A percentile compares a stretch with the other conserved stretches of the same genome.
Conservation (phyloP, 2,329 filamentous ascomycete species). For the Cucurbitaria berberidis region DNA sequence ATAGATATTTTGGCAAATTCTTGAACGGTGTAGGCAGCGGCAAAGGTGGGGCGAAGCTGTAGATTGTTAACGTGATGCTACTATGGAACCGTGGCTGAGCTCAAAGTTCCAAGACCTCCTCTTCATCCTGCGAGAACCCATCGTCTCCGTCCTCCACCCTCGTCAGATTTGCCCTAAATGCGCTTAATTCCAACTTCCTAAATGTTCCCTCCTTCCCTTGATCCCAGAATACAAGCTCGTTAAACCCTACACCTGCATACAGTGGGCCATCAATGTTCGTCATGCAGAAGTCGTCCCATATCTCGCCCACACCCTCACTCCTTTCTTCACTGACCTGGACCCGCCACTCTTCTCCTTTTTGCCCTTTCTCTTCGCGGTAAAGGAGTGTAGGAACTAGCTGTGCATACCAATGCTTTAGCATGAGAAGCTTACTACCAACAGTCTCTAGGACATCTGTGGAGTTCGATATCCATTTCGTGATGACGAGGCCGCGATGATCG, state of each 20-base stretch:
- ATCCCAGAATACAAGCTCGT: slow-evolving; percentile 48
- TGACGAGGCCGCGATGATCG: slow-evolving; percentile 37
- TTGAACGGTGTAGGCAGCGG: slow-evolving; percentile 1
- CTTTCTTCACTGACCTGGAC: slow-evolving; percentile 25
- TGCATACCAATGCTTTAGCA: slow-evolving; percentile 18
- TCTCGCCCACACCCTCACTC: slow-evolving; percentile 4
- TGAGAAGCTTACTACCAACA: background rate
- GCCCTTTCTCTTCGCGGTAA: slow-evolving; percentile 30
- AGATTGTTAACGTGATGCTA: background rate
- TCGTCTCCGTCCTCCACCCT: slow-evolving; percentile 1
- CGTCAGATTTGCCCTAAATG: slow-evolving; percentile 39
- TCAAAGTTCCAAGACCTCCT: slow-evolving; percentile 16
- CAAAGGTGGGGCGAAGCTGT: background rate
- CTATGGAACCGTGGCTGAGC: background rate
- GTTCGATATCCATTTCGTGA: slow-evolving; percentile 40
- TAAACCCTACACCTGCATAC: slow-evolving; percentile 44
- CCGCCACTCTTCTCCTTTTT: slow-evolving; percentile 47
- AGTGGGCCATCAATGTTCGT: slow-evolving; percentile 38
- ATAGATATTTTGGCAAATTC: slow-evolving; percentile 31
- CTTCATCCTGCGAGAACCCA: background rate
- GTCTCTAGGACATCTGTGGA: slow-evolving; percentile 30
- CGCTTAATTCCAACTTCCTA: slow-evolving; percentile 40
- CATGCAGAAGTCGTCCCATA: slow-evolving; percentile 49
- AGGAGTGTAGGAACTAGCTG: slow-evolving; percentile 38
- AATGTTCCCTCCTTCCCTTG: slow-evolving; percentile 17